Percentiles rank a stretch among this genome's conserved stretches.
These are phyloP conservation scores for Corylus heterophylla DNA, from an alignment of 306 rosid genomes.

Conservation along the genomic window DNA sequence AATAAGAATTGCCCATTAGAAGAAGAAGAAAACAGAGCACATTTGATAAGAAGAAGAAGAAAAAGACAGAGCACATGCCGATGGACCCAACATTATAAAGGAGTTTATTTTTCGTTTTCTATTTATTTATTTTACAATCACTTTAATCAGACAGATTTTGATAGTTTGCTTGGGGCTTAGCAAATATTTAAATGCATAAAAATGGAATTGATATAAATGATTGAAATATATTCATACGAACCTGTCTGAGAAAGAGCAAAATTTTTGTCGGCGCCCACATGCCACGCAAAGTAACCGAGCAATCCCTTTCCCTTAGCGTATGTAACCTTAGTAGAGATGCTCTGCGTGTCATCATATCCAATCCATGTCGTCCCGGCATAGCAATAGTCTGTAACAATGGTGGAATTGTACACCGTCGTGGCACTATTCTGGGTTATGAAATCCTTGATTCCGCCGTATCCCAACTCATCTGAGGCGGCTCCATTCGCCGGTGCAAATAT, in stretches of 20 bases:
- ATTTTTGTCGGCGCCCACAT: slow-evolving; percentile 18
- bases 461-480: slow-evolving; percentile 14
- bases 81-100: too few relatives aligned
- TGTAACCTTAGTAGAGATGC: slow-evolving; percentile 31
- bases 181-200: neutral
- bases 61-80: too few relatives aligned
- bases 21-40: too few relatives aligned
- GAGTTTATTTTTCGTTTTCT: too few relatives aligned
- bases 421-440: slow-evolving; percentile 19
- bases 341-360: slow-evolving; percentile 35
- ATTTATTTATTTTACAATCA: neutral
- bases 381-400: slow-evolving; percentile 29
- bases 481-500: slow-evolving; percentile 35
- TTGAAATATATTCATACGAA: neutral
- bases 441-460: slow-evolving; percentile 19
- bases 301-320: slow-evolving; percentile 31
- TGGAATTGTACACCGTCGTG: slow-evolving; percentile 8
- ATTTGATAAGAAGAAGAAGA: too few relatives aligned
- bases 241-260: slow-evolving; percentile 26
- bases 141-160: neutral
- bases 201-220: neutral
- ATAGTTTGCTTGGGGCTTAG: neutral
- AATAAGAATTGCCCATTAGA: too few relatives aligned
- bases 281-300: slow-evolving; percentile 48
- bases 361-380: slow-evolving; percentile 47